phyloP scores from a whole-genome alignment of 78 protist species.

The Dictyostelium firmibasis region DNA sequence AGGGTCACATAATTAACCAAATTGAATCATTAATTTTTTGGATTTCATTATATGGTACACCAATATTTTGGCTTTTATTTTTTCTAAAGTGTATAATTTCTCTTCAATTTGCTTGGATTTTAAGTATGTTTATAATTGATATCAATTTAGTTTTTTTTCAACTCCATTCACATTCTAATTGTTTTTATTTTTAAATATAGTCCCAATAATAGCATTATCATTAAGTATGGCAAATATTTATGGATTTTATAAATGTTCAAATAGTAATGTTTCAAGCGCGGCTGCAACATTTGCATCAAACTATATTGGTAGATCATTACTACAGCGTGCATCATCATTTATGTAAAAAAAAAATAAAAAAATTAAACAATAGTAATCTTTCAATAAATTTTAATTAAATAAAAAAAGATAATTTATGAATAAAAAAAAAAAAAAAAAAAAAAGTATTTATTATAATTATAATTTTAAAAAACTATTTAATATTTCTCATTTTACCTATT shows the following conservation, averaged over 20 bases:
- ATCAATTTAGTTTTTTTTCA: not conserved
- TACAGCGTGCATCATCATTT: constrained; percentile 8
- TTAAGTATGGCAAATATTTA: constrained; percentile 33
- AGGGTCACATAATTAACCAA: not conserved
- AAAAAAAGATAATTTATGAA: not conserved
- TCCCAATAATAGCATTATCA: constrained; percentile 44
- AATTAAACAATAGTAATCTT: not conserved
- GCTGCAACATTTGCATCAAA: constrained; percentile 23
- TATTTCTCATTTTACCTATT: constrained; percentile 46
- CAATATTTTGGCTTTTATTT: constrained; percentile 40
- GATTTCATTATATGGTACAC: constrained; percentile 29
- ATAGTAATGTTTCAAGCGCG: not conserved
- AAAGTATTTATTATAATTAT: not conserved
- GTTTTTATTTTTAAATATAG: not conserved
- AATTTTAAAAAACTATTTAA: too few relatives aligned
- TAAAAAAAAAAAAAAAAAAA: not conserved
- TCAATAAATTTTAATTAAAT: not conserved
- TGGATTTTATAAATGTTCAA: constrained; percentile 51
- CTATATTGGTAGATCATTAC: constrained; percentile 1
- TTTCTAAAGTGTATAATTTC: constrained; percentile 20
- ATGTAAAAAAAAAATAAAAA: not conserved
- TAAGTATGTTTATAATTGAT: constrained; percentile 39
- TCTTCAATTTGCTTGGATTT: constrained; percentile 39
- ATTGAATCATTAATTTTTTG: constrained; percentile 61
- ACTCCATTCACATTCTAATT: not conserved